phyloP scores from a whole-genome alignment of 306 rosid genomes.

The Vachellia collinsii region DNA sequence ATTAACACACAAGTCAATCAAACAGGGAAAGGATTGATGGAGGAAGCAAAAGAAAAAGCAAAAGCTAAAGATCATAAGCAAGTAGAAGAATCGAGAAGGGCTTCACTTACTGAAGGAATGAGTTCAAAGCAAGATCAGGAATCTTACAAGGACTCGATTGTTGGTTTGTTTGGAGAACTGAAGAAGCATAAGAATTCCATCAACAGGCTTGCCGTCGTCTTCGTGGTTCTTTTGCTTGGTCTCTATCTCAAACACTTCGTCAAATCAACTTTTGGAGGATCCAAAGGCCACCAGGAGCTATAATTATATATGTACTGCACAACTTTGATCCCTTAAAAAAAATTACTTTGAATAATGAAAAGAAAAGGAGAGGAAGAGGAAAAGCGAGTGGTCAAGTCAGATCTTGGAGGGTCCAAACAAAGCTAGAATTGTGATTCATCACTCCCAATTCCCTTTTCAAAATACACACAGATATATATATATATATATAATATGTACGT shows the following conservation, averaged over 20 bases:
- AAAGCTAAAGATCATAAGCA: neutral
- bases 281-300: conserved; percentile 14
- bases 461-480: no score
- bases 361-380: no score
- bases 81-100: neutral
- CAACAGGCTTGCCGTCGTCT: conserved; percentile 35
- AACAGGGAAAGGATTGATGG: neutral
- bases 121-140: neutral
- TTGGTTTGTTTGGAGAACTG: conserved; percentile 19
- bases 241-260: conserved; percentile 29
- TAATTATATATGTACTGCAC: neutral
- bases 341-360: neutral
- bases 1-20: neutral
- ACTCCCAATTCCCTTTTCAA: no score
- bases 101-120: neutral
- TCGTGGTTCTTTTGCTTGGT: conserved; percentile 36
- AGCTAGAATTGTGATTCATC: no score
- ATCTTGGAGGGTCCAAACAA: no score
- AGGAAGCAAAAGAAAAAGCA: neutral
- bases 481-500: no score
- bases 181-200: conserved; percentile 29
- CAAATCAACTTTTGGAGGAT: conserved; percentile 25
- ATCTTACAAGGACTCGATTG: neutral
- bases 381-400: no score
- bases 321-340: neutral